Evolutionary conservation across 2,329 filamentous ascomycete genomes (phyloP), one percentile per base, ranked within the genome.

Genomic region (Aspergillus hortae): DNA sequence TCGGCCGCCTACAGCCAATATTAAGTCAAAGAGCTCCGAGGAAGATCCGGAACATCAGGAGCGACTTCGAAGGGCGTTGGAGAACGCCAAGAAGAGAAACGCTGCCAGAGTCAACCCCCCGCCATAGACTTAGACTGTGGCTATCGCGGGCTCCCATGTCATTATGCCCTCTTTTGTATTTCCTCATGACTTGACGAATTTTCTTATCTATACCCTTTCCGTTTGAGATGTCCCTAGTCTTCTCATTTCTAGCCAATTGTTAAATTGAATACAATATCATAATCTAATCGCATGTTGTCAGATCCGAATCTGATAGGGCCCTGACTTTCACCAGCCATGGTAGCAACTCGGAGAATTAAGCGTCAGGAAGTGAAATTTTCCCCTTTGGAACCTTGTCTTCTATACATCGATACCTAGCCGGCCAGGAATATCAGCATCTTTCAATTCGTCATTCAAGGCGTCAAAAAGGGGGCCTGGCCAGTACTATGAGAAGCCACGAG

Each of bases 1-100:
- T 43, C 64, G 67, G 6, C 67, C 67, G 38, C 60, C 63, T 25
- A 61, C 62, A 6, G 43, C 55, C 12, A 49, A 41, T 7, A n/a
- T 49, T 15, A 52, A 52, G 12, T 55, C 62, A 5, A 55, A 42
- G 44, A 52, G 50, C 9, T 35, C 57, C 17, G 57, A 63, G 12
- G 64, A 65, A 15, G 72, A 76, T 49, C 58, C 64, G 11, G 74
- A 77, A 54, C 77, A 77, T 59, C 70, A 78, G 53, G 67, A 73
- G 53, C 70, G 79, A 56, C 61, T 81, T 46, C 74, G 73, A 43
- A 74, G 67, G 56, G 79, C 79, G 30, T 62, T 82, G 49, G 78
- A 81, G 54, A 74, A 77, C 51, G 80, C 80, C 7, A 82, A 81
- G 68, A 74, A 70, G 65, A 72, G 80, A 55, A 82, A 83, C 66